phyloP scores from a whole-genome alignment of 352 stramenopile genomes.

The Phytophthora litchii region DNA sequence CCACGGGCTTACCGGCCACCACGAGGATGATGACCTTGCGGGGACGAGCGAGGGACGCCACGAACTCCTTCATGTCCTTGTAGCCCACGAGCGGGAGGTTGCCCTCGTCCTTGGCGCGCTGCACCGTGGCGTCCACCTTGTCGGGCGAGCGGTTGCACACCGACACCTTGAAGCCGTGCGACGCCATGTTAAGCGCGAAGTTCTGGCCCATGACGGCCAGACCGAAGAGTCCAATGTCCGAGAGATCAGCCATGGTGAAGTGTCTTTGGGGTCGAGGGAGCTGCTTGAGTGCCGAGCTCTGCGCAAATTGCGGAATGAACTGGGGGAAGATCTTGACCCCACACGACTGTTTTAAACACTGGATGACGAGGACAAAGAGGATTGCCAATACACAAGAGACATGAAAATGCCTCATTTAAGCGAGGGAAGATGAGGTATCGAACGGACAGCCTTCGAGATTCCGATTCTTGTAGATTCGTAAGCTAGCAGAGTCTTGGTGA shows the following conservation, averaged over 20 bases:
- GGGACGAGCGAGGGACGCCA: slow-evolving; percentile 91
- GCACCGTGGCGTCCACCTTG: slow-evolving; percentile 97
- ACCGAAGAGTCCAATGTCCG: slow-evolving; percentile 90
- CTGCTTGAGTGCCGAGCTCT: slow-evolving; percentile 14
- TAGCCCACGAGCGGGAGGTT: slow-evolving; percentile 94
- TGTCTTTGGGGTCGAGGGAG: not conserved
- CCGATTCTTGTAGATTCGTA: too few relatives aligned
- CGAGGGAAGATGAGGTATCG: too few relatives aligned
- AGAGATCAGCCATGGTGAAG: slow-evolving; percentile 64
- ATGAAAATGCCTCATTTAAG: slow-evolving; percentile 18
- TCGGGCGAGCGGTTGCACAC: slow-evolving; percentile 97
- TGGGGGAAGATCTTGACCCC: slow-evolving; percentile 15
- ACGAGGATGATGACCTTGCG: slow-evolving; percentile 99
- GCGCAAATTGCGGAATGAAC: slow-evolving; percentile 40
- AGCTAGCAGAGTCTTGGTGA: too few relatives aligned
- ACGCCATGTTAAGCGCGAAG: slow-evolving; percentile 99
- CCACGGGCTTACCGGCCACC: slow-evolving; percentile 97
- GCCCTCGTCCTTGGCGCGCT: slow-evolving; percentile 94
- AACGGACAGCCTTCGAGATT: too few relatives aligned
- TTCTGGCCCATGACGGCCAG: slow-evolving; percentile 98
- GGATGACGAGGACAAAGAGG: slow-evolving; percentile 3
- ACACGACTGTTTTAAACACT: slow-evolving; percentile 12
- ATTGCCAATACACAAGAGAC: slow-evolving; percentile 19
- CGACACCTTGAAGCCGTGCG: slow-evolving; percentile 96
- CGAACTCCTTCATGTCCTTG: slow-evolving; percentile 94